phyloP scores from a whole-genome alignment of 2,329 filamentous ascomycete genomes.

The Biscogniauxia mediterranea region DNA sequence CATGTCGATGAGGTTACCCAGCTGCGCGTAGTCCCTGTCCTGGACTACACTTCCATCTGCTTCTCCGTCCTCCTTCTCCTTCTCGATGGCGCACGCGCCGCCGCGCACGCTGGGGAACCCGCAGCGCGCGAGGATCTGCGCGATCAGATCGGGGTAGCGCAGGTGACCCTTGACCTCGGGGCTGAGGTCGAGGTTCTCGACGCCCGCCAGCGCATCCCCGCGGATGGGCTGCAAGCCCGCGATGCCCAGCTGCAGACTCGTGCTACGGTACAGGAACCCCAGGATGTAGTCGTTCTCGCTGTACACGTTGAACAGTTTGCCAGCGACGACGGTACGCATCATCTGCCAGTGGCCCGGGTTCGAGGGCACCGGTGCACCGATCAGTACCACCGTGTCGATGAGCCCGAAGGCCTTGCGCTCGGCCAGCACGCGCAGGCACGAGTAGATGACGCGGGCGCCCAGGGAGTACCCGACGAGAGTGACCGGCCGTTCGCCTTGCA shows the following conservation, averaged over 20 bases:
- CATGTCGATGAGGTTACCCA: slow-evolving; percentile 41
- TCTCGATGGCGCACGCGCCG: slow-evolving; percentile 45
- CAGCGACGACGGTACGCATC: slow-evolving; percentile 75
- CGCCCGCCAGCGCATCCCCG: slow-evolving; percentile 58
- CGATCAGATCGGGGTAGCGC: slow-evolving; percentile 50
- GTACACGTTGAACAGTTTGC: slow-evolving; percentile 83
- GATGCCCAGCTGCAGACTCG: slow-evolving; percentile 77
- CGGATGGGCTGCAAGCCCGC: slow-evolving; percentile 75
- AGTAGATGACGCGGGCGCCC: slow-evolving; percentile 66
- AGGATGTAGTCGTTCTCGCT: slow-evolving; percentile 86
- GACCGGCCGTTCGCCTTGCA: slow-evolving; percentile 67
- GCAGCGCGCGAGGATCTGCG: slow-evolving; percentile 51
- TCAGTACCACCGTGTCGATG: slow-evolving; percentile 62
- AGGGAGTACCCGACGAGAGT: slow-evolving; percentile 67
- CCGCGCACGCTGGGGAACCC: slow-evolving; percentile 48
- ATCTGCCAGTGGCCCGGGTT: slow-evolving; percentile 70
- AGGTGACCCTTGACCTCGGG: slow-evolving; percentile 52
- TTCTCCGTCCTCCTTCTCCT: slow-evolving; percentile 35
- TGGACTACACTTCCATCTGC: slow-evolving; percentile 33
- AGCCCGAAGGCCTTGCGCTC: slow-evolving; percentile 67
- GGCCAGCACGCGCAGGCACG: slow-evolving; percentile 63
- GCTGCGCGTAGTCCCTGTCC: slow-evolving; percentile 31
- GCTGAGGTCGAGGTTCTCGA: slow-evolving; percentile 57
- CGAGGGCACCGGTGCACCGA: slow-evolving; percentile 77
- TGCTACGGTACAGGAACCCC: slow-evolving; percentile 82